Percentiles rank a stretch among this genome's conserved stretches.
phyloP scores from a whole-genome alignment of 306 rosid genomes.

The Myrica gale region DNA sequence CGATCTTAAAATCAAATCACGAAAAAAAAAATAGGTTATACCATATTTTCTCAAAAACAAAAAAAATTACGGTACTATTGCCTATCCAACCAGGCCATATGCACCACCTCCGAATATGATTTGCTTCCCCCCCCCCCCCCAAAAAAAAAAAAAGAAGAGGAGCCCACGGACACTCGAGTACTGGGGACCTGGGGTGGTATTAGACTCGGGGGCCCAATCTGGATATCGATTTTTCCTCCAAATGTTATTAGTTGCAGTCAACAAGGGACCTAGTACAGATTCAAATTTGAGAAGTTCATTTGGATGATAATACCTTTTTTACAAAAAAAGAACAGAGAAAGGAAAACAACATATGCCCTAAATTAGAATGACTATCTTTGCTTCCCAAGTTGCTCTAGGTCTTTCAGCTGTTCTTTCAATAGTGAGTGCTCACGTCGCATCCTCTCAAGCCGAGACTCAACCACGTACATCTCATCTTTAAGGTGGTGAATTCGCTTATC shows the following conservation, averaged over 20 bases:
- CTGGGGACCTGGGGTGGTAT: too few species aligned
- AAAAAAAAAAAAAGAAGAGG: too few species aligned
- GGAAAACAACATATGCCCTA: constrained; percentile 9
- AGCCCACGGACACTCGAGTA: too few species aligned
- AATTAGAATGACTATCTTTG: constrained; percentile 19
- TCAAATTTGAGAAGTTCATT: neutral
- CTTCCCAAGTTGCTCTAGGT: constrained; percentile 42
- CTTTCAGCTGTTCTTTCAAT: constrained; percentile 65
- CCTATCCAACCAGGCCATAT: too few species aligned
- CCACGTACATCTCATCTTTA: constrained; percentile 88
- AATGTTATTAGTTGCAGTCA: neutral
- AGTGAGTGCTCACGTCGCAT: constrained; percentile 69
- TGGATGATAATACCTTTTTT: neutral
- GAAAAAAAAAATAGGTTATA: too few species aligned
- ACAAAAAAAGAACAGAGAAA: neutral
- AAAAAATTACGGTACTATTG: too few species aligned
- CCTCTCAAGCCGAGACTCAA: constrained; percentile 81
- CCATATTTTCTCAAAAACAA: too few species aligned
- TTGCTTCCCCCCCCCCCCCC: too few species aligned
- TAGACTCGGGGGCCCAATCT: neutral
- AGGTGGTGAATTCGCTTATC: constrained; percentile 84
- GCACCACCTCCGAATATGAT: too few species aligned
- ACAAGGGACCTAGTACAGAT: neutral
- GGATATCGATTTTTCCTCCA: neutral
- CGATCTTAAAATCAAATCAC: too few species aligned